Percentiles rank a stretch among this genome's conserved stretches.
Conservation (phyloP, 129 eudicot species). For the Flaveria brownii region DNA sequence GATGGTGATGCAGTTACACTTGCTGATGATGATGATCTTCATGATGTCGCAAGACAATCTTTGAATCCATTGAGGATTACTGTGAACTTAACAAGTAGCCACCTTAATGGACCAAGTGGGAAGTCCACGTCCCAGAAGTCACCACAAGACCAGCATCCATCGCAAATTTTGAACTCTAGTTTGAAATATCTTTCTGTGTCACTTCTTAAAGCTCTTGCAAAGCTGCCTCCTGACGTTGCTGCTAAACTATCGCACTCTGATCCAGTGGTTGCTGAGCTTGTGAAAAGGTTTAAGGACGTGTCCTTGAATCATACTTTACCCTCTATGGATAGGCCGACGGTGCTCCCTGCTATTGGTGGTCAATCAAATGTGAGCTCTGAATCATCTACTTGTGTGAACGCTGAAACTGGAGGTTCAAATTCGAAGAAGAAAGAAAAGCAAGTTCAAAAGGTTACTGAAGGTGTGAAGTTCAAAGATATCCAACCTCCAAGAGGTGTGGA, state of each 20-base stretch:
- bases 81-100: constrained; percentile 38
- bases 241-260: constrained; percentile 44
- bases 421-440: constrained; percentile 24
- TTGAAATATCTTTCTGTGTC: constrained; percentile 60
- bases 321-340: not conserved
- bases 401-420: constrained; percentile 7
- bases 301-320: constrained; percentile 34
- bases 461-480: constrained; percentile 21
- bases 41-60: constrained; percentile 64
- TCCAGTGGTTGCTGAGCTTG: constrained; percentile 42
- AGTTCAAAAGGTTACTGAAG: constrained; percentile 16
- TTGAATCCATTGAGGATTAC: constrained; percentile 80
- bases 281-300: constrained; percentile 45
- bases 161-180: constrained; percentile 32
- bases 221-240: constrained; percentile 46
- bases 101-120: constrained; percentile 36
- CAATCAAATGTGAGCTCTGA: constrained; percentile 16
- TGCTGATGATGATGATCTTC: constrained; percentile 79
- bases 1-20: constrained; percentile 80
- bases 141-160: constrained; percentile 29
- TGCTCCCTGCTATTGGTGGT: not conserved
- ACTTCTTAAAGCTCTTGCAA: constrained; percentile 39
- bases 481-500: constrained; percentile 27
- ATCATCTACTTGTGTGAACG: not conserved
- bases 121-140: constrained; percentile 36